Percentiles rank a stretch among this genome's conserved stretches.
Conservation (phyloP, 2,329 filamentous ascomycete species). For the Pseudogymnoascus sp. region DNA sequence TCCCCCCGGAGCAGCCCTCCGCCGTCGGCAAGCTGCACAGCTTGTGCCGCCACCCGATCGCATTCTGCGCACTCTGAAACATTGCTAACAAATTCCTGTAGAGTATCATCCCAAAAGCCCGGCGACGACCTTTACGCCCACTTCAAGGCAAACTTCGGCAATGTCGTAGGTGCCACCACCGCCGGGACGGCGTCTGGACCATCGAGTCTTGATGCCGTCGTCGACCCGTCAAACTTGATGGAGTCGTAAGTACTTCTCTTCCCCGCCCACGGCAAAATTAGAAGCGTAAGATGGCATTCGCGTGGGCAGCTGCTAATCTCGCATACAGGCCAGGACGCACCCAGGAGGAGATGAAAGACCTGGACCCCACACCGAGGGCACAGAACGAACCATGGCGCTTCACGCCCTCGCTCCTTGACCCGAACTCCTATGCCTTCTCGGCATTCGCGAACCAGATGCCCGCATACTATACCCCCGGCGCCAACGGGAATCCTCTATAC, state of each 20-base stretch:
- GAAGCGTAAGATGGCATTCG: background rate
- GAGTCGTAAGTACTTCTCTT: background rate
- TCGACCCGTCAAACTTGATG: background rate
- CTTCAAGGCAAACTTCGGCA: constrained; percentile 77
- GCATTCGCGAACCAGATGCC: constrained; percentile 71
- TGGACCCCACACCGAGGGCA: constrained; percentile 74
- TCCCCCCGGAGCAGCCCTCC: background rate
- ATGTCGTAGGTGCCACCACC: constrained; percentile 49
- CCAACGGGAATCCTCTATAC: constrained; percentile 70
- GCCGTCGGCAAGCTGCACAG: background rate
- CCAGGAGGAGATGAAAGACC: constrained; percentile 50
- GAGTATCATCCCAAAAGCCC: constrained; percentile 65
- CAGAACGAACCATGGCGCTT: constrained; percentile 78
- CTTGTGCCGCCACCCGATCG: background rate
- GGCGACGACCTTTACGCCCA: constrained; percentile 73
- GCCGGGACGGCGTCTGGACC: background rate
- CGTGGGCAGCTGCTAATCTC: background rate
- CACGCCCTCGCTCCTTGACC: constrained; percentile 80
- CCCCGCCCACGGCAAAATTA: background rate
- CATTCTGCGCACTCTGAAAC: background rate
- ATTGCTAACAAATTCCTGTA: constrained; percentile 19
- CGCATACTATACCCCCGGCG: constrained; percentile 82
- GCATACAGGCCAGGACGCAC: background rate
- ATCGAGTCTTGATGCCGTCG: background rate
- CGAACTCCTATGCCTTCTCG: constrained; percentile 72